These are phyloP conservation scores for Candida fluviatilis DNA, from an alignment of 805 yeast genomes.

Conservation along the genomic window DNA sequence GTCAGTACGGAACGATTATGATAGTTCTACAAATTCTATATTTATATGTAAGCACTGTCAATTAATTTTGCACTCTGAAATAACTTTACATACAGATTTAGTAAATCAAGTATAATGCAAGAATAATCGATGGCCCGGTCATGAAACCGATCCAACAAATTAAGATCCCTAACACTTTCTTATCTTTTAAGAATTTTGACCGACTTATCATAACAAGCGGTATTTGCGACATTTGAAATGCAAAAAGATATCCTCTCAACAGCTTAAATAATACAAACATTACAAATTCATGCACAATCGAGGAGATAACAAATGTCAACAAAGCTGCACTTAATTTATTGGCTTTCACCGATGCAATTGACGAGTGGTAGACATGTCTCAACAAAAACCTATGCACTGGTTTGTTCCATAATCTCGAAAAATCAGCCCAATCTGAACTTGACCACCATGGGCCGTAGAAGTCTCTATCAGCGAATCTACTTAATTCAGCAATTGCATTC, in stretches of 20 bases:
- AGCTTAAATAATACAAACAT: slow-evolving; percentile 85
- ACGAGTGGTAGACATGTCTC: slow-evolving; percentile 91
- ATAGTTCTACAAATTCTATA: too few relatives aligned
- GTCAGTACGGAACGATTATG: too few relatives aligned
- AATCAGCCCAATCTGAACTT: slow-evolving; percentile 88
- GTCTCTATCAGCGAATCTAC: slow-evolving; percentile 82
- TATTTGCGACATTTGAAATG: slow-evolving; percentile 83
- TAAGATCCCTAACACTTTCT: slow-evolving; percentile 66
- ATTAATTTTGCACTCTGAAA: too few relatives aligned
- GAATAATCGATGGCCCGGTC: slow-evolving; percentile 83
- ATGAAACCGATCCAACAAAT: slow-evolving; percentile 91
- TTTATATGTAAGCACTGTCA: too few relatives aligned
- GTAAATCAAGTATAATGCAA: slow-evolving; percentile 77
- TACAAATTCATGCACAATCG: slow-evolving; percentile 83
- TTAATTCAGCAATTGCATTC: slow-evolving; percentile 85
- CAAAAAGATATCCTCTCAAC: slow-evolving; percentile 73
- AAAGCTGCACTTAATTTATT: slow-evolving; percentile 67
- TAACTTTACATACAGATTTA: too few relatives aligned
- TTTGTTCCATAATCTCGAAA: slow-evolving; percentile 88
- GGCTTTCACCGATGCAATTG: slow-evolving; percentile 70
- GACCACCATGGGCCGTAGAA: slow-evolving; percentile 99
- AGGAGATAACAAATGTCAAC: slow-evolving; percentile 73
- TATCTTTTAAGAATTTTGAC: slow-evolving; percentile 51
- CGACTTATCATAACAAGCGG: slow-evolving; percentile 69
- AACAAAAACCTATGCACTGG: slow-evolving; percentile 89